Evolutionary conservation across 331 rosid species (phyloP).

Genomic region (Arachis monticola): DNA sequence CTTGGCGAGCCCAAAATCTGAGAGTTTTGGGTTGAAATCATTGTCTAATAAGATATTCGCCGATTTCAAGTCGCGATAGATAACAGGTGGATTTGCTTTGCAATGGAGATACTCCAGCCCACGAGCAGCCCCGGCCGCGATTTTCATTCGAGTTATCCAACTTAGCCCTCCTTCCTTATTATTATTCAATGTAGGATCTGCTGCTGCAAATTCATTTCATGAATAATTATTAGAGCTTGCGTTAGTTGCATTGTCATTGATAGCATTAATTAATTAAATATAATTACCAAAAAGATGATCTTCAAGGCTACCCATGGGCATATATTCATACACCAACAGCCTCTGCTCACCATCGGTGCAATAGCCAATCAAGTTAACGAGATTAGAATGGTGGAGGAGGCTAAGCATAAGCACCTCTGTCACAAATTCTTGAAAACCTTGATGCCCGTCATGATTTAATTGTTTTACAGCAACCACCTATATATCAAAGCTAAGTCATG

Average conservation of each 20-base stretch:
- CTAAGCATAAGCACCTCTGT: conserved; percentile 86
- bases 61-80: conserved; percentile 86
- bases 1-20: conserved; percentile 87
- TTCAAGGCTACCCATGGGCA: conserved; percentile 81
- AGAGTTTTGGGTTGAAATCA: conserved; percentile 70
- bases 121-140: conserved; percentile 77
- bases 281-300: conserved; percentile 72
- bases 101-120: conserved; percentile 84
- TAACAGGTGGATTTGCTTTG: conserved; percentile 80
- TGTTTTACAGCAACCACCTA: conserved; percentile 78
- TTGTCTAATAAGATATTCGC: conserved; percentile 73
- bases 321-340: conserved; percentile 80
- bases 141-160: conserved; percentile 72
- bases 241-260: too few species aligned
- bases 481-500: background rate
- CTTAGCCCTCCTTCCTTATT: conserved; percentile 45
- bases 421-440: conserved; percentile 79
- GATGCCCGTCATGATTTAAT: conserved; percentile 68
- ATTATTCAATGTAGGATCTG: too few species aligned
- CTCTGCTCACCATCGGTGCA: conserved; percentile 87
- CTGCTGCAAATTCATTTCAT: too few species aligned
- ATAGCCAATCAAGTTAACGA: conserved; percentile 76
- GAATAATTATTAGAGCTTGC: too few species aligned
- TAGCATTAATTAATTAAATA: background rate
- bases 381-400: conserved; percentile 76